phyloP scores from a whole-genome alignment of 1,139 yeast genomes.

The Debaryomycetaceae sp. region DNA sequence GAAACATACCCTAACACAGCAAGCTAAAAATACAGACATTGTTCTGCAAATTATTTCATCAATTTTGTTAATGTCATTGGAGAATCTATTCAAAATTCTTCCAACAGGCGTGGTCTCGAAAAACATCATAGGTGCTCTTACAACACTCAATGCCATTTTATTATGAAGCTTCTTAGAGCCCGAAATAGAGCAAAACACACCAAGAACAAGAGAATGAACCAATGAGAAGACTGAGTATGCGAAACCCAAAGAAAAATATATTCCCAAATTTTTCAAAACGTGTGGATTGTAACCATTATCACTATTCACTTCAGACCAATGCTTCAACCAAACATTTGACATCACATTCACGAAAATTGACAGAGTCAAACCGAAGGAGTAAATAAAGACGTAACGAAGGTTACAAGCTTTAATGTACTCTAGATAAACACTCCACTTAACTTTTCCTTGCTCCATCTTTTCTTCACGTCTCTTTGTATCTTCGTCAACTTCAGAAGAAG shows the following conservation, averaged over 20 bases:
- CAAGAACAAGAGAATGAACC: conserved; percentile 61
- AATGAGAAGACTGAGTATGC: conserved; percentile 41
- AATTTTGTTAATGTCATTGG: conserved; percentile 88
- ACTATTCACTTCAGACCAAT: conserved; percentile 93
- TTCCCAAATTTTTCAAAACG: conserved; percentile 64
- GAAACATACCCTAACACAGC: conserved; percentile 70
- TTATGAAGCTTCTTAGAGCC: conserved; percentile 80
- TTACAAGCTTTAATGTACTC: conserved; percentile 90
- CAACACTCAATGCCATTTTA: conserved; percentile 72
- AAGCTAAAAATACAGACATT: conserved; percentile 76
- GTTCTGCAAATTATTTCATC: conserved; percentile 86
- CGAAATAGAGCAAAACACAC: conserved; percentile 81
- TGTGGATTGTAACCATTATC: conserved; percentile 67
- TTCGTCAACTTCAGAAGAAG: conserved; percentile 43
- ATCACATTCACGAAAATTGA: conserved; percentile 55
- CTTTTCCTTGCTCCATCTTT: conserved; percentile 90
- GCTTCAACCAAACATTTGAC: conserved; percentile 87
- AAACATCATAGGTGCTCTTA: conserved; percentile 94
- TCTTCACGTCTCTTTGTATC: conserved; percentile 55
- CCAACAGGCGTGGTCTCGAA: conserved; percentile 98
- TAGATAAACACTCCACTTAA: conserved; percentile 80
- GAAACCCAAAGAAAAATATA: conserved; percentile 74
- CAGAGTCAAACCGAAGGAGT: conserved; percentile 46
- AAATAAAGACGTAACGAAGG: conserved; percentile 59
- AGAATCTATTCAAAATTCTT: conserved; percentile 86